phyloP scores from a whole-genome alignment of 116 monocot genomes.

The Posidonia oceanica region DNA sequence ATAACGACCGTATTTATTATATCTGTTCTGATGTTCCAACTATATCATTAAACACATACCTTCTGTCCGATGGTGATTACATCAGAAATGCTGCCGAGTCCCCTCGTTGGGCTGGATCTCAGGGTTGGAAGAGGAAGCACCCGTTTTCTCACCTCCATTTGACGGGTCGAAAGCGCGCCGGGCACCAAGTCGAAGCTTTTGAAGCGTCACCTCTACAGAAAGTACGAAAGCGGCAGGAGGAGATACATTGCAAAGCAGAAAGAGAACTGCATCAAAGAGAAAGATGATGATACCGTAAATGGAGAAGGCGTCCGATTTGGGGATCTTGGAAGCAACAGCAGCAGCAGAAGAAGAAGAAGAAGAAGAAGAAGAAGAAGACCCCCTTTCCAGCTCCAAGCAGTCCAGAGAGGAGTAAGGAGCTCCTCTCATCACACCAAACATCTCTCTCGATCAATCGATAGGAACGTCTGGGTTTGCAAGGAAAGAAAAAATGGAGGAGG shows the following conservation, averaged over 20 bases:
- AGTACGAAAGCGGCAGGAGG: neutral
- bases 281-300: conserved; percentile 4
- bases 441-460: neutral
- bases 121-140: neutral
- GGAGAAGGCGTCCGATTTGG: conserved; percentile 9
- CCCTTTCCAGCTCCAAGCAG: conserved; percentile 9
- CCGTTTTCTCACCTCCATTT: neutral
- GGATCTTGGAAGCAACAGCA: conserved; percentile 4
- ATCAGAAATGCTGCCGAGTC: neutral
- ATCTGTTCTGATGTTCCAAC: no score
- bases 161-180: conserved; percentile 1
- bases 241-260: neutral
- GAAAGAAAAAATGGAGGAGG: no score
- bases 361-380: no score
- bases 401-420: conserved; percentile 4
- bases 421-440: conserved; percentile 3
- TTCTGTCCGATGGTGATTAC: no score
- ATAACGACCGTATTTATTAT: no score
- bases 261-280: neutral
- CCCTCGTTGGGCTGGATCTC: neutral
- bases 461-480: no score
- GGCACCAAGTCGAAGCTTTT: conserved; percentile 10
- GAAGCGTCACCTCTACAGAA: conserved; percentile 8
- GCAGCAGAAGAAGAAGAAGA: no score
- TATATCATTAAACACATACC: no score